Evolutionary conservation across 129 eudicot genomes (phyloP).

Genomic region (Helichrysum umbraculigerum): DNA sequence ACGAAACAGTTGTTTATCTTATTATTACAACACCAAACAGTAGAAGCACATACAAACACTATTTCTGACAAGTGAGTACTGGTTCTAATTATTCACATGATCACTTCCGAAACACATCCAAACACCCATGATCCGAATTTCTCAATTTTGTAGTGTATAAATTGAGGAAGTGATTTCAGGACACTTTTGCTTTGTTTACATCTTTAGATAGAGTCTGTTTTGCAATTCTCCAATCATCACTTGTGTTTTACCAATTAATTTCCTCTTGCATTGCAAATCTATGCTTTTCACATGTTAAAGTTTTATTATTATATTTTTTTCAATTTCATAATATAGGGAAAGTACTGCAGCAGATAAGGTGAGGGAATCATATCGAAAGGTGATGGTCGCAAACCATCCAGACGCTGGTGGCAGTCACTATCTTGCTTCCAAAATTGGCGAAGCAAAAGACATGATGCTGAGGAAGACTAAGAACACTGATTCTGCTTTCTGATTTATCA

Average conservation of each 20-base stretch:
- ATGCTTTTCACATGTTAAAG: neutral
- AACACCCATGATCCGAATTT: no score
- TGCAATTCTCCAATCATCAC: neutral
- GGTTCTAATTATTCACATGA: no score
- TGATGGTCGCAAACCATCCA: conserved; percentile 85
- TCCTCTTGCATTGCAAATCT: no score
- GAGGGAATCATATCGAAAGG: conserved; percentile 72
- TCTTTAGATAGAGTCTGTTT: neutral
- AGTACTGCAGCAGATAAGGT: conserved; percentile 58
- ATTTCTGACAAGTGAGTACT: no score
- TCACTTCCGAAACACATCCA: no score
- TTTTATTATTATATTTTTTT: neutral
- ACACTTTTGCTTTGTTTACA: no score
- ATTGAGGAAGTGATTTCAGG: no score
- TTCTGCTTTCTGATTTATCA: conserved; percentile 38
- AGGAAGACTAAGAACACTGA: conserved; percentile 47
- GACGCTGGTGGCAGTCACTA: conserved; percentile 82
- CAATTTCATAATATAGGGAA: conserved; percentile 15
- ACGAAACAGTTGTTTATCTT: no score
- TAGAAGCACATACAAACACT: no score
- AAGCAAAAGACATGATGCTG: conserved; percentile 70
- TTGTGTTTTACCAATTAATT: no score
- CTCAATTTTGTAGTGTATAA: no score
- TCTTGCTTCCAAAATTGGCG: conserved; percentile 75
- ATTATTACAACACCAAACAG: no score